Percentiles rank a stretch among this genome's conserved stretches.
These are phyloP conservation scores for Blastocladiella emersonii DNA, from an alignment of 371 early-diverging fungal genomes.

Conservation along the genomic window DNA sequence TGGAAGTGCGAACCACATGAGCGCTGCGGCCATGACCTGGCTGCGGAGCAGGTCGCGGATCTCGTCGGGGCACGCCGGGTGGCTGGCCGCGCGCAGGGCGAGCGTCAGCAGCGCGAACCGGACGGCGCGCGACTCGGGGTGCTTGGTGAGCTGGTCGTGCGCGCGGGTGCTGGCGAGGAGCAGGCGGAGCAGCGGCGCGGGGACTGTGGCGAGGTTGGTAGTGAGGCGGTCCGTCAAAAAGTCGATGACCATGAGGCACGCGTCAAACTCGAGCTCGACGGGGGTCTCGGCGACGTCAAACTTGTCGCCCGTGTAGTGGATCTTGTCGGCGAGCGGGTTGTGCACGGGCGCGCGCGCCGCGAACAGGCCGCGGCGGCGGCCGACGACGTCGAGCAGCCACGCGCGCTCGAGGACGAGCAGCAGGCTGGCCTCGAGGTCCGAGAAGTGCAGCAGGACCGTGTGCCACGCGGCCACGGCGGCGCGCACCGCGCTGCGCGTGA, in stretches of 20 bases:
- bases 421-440: background rate
- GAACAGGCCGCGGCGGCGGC: background rate
- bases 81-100: background rate
- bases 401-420: background rate
- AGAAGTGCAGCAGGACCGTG: background rate
- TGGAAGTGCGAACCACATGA: background rate
- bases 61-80: background rate
- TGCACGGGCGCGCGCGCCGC: background rate
- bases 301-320: conserved; percentile 5
- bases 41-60: background rate
- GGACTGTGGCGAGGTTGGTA: background rate
- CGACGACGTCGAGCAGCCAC: background rate
- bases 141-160: background rate
- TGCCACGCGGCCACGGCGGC: background rate
- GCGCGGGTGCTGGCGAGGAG: background rate
- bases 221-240: background rate
- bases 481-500: background rate
- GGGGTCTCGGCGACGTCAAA: background rate
- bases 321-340: conserved; percentile 5
- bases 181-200: background rate
- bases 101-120: conserved; percentile 1
- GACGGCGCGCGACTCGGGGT: background rate
- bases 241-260: background rate
- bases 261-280: background rate
- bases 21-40: background rate